A percentile compares a stretch with the other conserved stretches of the same genome.
Evolutionary conservation across 129 eudicot species (phyloP).

Genomic region (Daucus carota): DNA sequence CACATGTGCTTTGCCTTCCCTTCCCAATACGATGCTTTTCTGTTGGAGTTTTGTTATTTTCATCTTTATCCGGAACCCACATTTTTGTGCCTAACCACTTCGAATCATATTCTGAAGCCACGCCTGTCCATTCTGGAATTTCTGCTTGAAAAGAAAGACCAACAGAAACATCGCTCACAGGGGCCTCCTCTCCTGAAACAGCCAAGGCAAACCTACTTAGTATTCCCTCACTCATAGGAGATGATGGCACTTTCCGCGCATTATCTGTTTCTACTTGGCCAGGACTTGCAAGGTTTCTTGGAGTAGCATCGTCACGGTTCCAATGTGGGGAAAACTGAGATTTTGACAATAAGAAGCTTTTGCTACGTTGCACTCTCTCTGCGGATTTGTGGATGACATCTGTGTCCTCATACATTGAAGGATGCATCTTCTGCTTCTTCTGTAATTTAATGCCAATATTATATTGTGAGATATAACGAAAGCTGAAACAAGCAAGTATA

Average conservation of each 20-base stretch:
- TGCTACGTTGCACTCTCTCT: conserved; percentile 43
- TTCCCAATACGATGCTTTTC: conserved; percentile 32
- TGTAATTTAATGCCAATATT: conserved; percentile 23
- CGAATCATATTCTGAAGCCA: conserved; percentile 39
- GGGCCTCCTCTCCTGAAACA: conserved; percentile 24
- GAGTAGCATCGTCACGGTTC: conserved; percentile 24
- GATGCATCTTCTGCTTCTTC: conserved; percentile 76
- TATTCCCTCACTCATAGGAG: conserved; percentile 3
- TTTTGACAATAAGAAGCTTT: conserved; percentile 34
- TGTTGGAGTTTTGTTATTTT: background rate
- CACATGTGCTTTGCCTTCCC: conserved; percentile 39
- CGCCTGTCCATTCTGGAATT: conserved; percentile 63
- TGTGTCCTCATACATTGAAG: conserved; percentile 63
- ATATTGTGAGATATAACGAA: background rate
- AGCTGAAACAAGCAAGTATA: background rate
- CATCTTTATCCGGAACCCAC: conserved; percentile 55
- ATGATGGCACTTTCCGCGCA: background rate
- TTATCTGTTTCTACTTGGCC: conserved; percentile 17
- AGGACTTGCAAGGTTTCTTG: conserved; percentile 8
- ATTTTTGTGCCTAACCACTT: conserved; percentile 67
- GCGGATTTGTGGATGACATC: conserved; percentile 26
- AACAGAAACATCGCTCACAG: conserved; percentile 20
- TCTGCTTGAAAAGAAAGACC: conserved; percentile 54
- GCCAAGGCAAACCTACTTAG: background rate
- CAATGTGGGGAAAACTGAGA: conserved; percentile 37